Conservation (phyloP, 2,329 filamentous ascomycete species). For the Colletotrichum orbiculare region DNA sequence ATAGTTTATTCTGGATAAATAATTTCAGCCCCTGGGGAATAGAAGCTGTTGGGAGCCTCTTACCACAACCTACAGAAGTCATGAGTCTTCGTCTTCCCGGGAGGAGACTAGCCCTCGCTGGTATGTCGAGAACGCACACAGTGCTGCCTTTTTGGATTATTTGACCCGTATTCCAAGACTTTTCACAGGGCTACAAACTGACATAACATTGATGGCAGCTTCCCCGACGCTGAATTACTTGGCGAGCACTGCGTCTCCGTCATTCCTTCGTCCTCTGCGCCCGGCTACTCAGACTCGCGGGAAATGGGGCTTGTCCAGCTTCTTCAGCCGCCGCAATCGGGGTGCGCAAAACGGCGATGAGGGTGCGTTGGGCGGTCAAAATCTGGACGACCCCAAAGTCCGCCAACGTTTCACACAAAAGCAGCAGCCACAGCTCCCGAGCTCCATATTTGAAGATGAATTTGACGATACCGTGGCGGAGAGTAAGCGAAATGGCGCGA, state of each 20-base stretch:
- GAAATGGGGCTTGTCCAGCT: slow-evolving; percentile 54
- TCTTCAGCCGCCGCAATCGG: slow-evolving; percentile 46
- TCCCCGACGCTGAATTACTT: slow-evolving; percentile 24
- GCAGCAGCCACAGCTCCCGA: slow-evolving; percentile 54
- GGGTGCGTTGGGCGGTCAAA: slow-evolving; percentile 44
- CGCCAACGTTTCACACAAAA: slow-evolving; percentile 52
- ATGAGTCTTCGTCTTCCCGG: slow-evolving; percentile 40
- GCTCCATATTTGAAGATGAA: slow-evolving; percentile 73
- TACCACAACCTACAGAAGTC: slow-evolving; percentile 16
- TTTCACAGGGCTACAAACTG: neutral
- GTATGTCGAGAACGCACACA: slow-evolving; percentile 22
- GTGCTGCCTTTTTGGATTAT: neutral
- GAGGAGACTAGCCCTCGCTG: slow-evolving; percentile 37
- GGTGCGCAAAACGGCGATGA: slow-evolving; percentile 8
- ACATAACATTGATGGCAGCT: slow-evolving; percentile 23
- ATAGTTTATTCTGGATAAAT: too few relatives aligned
- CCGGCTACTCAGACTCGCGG: slow-evolving; percentile 50
- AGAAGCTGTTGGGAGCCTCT: neutral
- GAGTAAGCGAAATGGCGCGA: slow-evolving; percentile 39
- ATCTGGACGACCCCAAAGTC: slow-evolving; percentile 56
- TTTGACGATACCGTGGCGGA: slow-evolving; percentile 54
- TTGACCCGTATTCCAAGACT: neutral
- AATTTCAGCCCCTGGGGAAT: too few relatives aligned
- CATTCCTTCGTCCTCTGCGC: slow-evolving; percentile 40
- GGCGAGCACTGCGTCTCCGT: slow-evolving; percentile 13